Evolutionary conservation across 129 eudicot genomes (phyloP).

Genomic region (Flaveria linearis): DNA sequence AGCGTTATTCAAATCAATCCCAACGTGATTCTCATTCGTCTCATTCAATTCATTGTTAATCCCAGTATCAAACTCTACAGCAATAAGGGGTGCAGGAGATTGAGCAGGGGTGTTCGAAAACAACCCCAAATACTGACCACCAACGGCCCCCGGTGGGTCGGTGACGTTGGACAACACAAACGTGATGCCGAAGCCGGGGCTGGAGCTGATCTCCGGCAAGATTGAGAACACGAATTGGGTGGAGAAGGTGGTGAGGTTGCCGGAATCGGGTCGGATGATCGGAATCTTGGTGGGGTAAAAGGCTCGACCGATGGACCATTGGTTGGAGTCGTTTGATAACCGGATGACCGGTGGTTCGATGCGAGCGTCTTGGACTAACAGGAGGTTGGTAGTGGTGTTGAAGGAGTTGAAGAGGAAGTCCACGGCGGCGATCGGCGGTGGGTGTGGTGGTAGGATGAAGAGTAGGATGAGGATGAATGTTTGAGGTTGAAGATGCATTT

Average conservation of each 20-base stretch:
- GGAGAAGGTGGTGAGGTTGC: constrained; percentile 45
- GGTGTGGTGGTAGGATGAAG: constrained; percentile 13
- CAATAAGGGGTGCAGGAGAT: constrained; percentile 49
- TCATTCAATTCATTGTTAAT: constrained; percentile 55
- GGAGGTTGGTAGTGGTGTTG: constrained; percentile 37
- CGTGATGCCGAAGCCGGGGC: constrained; percentile 72
- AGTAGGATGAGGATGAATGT: background rate
- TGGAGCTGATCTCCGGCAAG: constrained; percentile 47
- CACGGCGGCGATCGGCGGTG: constrained; percentile 45
- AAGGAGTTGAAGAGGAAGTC: constrained; percentile 74
- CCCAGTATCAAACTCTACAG: constrained; percentile 73
- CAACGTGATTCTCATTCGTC: constrained; percentile 58
- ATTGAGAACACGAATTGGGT: constrained; percentile 71
- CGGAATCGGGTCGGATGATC: constrained; percentile 34
- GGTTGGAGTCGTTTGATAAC: constrained; percentile 61
- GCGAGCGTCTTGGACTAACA: constrained; percentile 50
- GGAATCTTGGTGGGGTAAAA: constrained; percentile 46
- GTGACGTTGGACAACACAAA: constrained; percentile 55
- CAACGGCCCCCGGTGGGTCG: constrained; percentile 42
- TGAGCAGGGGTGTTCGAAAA: constrained; percentile 31
- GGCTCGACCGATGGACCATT: constrained; percentile 59
- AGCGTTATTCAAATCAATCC: constrained; percentile 56
- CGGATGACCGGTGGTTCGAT: constrained; percentile 66
- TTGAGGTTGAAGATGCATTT: constrained; percentile 20
- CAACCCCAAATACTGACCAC: constrained; percentile 68